Evolutionary conservation across 2,329 filamentous ascomycete genomes (phyloP), one percentile per base, ranked within the genome.

Genomic region (Diaporthe sp.): DNA sequence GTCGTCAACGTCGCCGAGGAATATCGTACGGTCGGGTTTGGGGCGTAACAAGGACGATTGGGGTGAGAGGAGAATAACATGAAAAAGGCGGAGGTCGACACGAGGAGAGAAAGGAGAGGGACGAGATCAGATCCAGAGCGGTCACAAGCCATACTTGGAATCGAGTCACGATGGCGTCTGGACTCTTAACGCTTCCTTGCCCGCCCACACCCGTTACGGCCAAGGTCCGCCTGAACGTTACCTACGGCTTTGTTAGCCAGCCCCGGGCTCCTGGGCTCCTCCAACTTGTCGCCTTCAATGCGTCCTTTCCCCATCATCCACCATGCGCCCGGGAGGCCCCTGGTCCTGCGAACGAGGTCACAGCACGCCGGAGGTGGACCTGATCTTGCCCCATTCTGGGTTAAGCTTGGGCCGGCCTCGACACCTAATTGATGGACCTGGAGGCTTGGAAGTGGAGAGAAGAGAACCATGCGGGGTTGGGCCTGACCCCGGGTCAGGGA

Each of bases 81-180:
- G 28, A 60, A 31, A 10, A 57, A 8, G n/a, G 39, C 19, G 25
- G 19, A 46, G 37, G 19, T 12, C 19, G 42, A 49, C n/a, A 70
- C 25, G 19, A 22, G 22, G 25, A 15, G 61, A 42, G 51, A 70
- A 53, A 55, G 61, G 37, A 28, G 58, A 62, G 44, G 19, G 28
- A 19, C 39, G 49, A 57, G 74, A 51, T 25, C 28, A 44, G 37
- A 39, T 44, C 55, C 15, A 49, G 39, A 60, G 42, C 46, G 72
- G 75, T 74, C 72, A 74, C 65, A 65, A 71, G 58, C 71, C 55
- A 17, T 42, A 58, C 37, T 34, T 46, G 49, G 73, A 67, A 68
- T 76, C 57, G 57, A 75, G 75, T 76, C 75, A 74, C 75, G 75
- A 76, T 76, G 72, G 58, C 60, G 70, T 73, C 74, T 75, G 68